phyloP scores from a whole-genome alignment of 2,329 filamentous ascomycete species.

The Penicillium janthinellum region DNA sequence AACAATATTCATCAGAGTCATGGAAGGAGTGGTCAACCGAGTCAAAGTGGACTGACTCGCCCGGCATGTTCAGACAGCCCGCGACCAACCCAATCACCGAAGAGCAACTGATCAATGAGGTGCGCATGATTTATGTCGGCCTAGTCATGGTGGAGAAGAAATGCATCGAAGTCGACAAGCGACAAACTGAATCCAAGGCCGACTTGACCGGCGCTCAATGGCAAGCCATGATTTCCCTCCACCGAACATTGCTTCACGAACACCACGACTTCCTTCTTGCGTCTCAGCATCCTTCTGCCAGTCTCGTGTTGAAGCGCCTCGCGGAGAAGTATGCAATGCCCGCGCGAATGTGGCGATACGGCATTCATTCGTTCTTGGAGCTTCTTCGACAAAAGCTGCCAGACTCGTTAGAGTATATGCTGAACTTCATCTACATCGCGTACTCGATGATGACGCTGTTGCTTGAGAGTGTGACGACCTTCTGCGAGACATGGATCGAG shows the following conservation, averaged over 20 bases:
- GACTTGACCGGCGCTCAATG: constrained; percentile 67
- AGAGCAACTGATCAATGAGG: constrained; percentile 76
- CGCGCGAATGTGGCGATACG: constrained; percentile 89
- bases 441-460: constrained; percentile 89
- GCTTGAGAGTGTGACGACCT: constrained; percentile 80
- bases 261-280: constrained; percentile 87
- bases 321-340: constrained; percentile 88
- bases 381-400: constrained; percentile 74
- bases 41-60: background rate
- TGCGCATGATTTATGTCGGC: constrained; percentile 66
- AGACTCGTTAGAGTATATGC: constrained; percentile 80
- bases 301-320: constrained; percentile 64
- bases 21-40: background rate
- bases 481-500: constrained; percentile 90
- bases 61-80: constrained; percentile 56
- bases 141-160: constrained; percentile 85
- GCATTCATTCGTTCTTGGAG: constrained; percentile 83
- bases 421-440: constrained; percentile 83
- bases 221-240: constrained; percentile 77
- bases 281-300: constrained; percentile 80
- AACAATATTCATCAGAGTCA: background rate
- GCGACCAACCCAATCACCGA: constrained; percentile 71
- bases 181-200: constrained; percentile 45
- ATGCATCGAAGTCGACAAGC: constrained; percentile 78
- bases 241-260: constrained; percentile 78